phyloP scores from a whole-genome alignment of 352 stramenopile genomes.

The Phytophthora tubulina region DNA sequence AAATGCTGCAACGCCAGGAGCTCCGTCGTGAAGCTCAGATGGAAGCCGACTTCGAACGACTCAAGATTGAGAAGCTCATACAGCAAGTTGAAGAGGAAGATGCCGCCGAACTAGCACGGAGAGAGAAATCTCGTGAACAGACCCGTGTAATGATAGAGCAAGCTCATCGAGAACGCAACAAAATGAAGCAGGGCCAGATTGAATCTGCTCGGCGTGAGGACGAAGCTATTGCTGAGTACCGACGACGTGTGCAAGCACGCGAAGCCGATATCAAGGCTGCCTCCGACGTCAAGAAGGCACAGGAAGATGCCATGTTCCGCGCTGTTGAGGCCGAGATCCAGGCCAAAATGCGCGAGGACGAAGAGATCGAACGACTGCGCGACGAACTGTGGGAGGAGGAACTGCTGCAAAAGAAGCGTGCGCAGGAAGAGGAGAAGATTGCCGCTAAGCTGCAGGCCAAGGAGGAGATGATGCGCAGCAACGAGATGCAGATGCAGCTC shows the following conservation, averaged over 20 bases:
- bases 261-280: conserved; percentile 67
- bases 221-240: conserved; percentile 62
- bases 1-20: conserved; percentile 78
- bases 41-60: conserved; percentile 81
- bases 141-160: conserved; percentile 68
- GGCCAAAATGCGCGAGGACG: conserved; percentile 79
- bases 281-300: conserved; percentile 70
- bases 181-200: conserved; percentile 29
- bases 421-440: conserved; percentile 79
- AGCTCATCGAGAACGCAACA: conserved; percentile 56
- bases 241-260: conserved; percentile 53
- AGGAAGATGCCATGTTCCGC: conserved; percentile 76
- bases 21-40: conserved; percentile 70
- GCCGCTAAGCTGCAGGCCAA: conserved; percentile 74
- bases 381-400: conserved; percentile 95
- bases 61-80: conserved; percentile 88
- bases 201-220: conserved; percentile 52
- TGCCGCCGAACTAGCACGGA: conserved; percentile 68
- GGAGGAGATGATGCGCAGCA: conserved; percentile 90
- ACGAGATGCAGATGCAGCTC: conserved; percentile 71
- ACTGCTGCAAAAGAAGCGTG: conserved; percentile 74
- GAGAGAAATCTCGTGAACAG: conserved; percentile 67
- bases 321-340: conserved; percentile 89
- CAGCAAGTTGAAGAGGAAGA: conserved; percentile 90
- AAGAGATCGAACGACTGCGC: conserved; percentile 89